Evolutionary conservation across 805 yeast species (phyloP).

Genomic region (Suhomyces sp.): DNA sequence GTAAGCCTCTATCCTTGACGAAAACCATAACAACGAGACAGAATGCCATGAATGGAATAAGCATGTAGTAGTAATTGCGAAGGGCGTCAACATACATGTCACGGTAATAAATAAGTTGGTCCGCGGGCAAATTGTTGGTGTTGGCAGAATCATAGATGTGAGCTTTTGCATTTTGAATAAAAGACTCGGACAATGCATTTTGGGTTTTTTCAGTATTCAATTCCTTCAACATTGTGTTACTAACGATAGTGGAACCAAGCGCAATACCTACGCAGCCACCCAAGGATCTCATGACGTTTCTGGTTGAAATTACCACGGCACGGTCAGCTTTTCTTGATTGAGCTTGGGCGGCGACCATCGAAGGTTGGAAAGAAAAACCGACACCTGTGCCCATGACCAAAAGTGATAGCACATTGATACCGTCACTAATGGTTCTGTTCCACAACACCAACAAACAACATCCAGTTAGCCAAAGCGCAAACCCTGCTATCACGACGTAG

Average conservation of each 20-base stretch:
- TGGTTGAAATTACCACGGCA: constrained; percentile 55
- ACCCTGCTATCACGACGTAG: constrained; percentile 41
- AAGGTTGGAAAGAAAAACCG: constrained; percentile 54
- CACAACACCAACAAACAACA: constrained; percentile 36
- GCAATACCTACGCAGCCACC: constrained; percentile 66
- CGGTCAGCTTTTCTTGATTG: constrained; percentile 50
- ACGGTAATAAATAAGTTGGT: constrained; percentile 16
- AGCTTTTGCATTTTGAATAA: constrained; percentile 8
- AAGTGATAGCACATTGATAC: constrained; percentile 30
- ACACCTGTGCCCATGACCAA: constrained; percentile 35
- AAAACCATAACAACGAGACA: constrained; percentile 23
- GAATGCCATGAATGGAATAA: constrained; percentile 21
- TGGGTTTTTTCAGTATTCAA: constrained; percentile 10
- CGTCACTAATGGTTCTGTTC: constrained; percentile 28
- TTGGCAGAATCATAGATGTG: constrained; percentile 22
- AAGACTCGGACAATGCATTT: constrained; percentile 13
- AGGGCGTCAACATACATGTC: constrained; percentile 20
- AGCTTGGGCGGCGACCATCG: constrained; percentile 55
- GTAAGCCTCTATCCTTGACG: constrained; percentile 39
- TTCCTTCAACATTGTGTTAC: constrained; percentile 30
- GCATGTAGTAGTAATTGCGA: constrained; percentile 18
- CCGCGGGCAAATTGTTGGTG: constrained; percentile 17
- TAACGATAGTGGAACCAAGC: constrained; percentile 36
- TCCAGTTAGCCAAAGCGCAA: constrained; percentile 40
- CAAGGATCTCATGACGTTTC: constrained; percentile 55